Evolutionary conservation across 2,329 filamentous ascomycete species (phyloP).

Genomic region (Macroventuria anomochaeta): DNA sequence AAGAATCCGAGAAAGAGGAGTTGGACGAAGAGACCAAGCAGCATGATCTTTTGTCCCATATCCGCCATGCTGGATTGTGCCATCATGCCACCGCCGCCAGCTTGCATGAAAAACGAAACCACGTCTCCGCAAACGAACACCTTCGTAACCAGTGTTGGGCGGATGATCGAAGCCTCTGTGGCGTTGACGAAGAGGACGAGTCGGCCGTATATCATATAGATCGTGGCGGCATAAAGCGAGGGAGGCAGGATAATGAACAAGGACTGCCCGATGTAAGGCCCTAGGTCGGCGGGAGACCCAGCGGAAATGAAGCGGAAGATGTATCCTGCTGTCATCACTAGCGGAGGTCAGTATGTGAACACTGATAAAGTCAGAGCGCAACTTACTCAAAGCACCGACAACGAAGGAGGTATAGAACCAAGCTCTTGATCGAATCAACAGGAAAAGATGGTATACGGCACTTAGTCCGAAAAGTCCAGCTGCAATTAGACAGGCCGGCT

Average conservation of each 20-base stretch:
- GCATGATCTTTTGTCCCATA: constrained; percentile 31
- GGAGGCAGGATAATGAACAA: constrained; percentile 52
- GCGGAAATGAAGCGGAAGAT: constrained; percentile 26
- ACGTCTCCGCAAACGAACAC: constrained; percentile 63
- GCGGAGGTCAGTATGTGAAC: background rate
- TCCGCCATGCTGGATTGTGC: constrained; percentile 21
- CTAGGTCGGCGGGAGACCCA: constrained; percentile 17
- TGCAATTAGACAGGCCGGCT: constrained; percentile 17
- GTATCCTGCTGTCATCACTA: constrained; percentile 35
- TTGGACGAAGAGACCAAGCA: constrained; percentile 34
- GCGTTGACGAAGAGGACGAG: constrained; percentile 50
- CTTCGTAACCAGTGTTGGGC: constrained; percentile 55
- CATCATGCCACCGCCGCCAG: constrained; percentile 40
- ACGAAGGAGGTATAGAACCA: constrained; percentile 34
- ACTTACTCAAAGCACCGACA: constrained; percentile 28
- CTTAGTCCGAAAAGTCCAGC: constrained; percentile 26
- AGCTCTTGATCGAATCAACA: constrained; percentile 26
- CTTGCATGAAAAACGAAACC: constrained; percentile 59
- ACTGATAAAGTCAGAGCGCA: too few species aligned
- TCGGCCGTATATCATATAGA: constrained; percentile 54
- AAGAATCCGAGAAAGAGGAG: constrained; percentile 35
- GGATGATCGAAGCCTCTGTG: constrained; percentile 51
- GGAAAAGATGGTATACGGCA: constrained; percentile 25
- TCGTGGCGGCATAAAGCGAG: constrained; percentile 53
- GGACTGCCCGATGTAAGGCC: constrained; percentile 48